A percentile compares a stretch with the other conserved stretches of the same genome.
Evolutionary conservation across 345 rosid species (phyloP).

Genomic region (Syzygium aromaticum): DNA sequence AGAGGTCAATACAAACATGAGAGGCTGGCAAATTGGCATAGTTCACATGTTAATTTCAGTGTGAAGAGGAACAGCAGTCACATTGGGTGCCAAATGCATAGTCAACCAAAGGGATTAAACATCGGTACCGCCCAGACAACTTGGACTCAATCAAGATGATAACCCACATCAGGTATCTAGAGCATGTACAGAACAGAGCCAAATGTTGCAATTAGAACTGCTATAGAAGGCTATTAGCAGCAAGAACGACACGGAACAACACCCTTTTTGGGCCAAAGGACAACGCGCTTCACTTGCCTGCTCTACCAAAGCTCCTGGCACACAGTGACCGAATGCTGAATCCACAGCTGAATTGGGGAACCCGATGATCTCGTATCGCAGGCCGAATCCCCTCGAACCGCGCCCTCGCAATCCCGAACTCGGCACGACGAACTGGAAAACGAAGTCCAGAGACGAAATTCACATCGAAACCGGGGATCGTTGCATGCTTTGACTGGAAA

Average conservation of each 20-base stretch:
- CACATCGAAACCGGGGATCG: not conserved
- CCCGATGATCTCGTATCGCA: not conserved
- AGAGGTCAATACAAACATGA: not conserved
- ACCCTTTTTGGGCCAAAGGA: not conserved
- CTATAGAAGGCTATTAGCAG: not conserved
- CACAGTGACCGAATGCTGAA: not conserved
- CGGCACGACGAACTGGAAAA: not conserved
- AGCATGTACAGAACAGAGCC: not conserved
- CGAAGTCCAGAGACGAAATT: not conserved
- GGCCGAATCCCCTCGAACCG: slow-evolving; percentile 11
- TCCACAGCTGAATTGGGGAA: not conserved
- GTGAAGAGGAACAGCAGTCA: not conserved
- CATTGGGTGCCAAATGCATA: not conserved
- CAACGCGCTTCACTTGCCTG: not conserved
- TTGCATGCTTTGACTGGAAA: not conserved
- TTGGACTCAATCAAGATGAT: not conserved
- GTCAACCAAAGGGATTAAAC: not conserved
- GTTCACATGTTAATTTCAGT: not conserved
- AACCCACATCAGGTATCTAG: not conserved
- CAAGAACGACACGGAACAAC: not conserved
- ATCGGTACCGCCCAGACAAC: not conserved
- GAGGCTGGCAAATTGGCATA: not conserved
- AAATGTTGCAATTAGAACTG: not conserved
- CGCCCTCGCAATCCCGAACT: not conserved
- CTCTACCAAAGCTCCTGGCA: not conserved